Evolutionary conservation across 805 yeast genomes (phyloP).

Genomic region (Tetrapisispora arboricola): DNA sequence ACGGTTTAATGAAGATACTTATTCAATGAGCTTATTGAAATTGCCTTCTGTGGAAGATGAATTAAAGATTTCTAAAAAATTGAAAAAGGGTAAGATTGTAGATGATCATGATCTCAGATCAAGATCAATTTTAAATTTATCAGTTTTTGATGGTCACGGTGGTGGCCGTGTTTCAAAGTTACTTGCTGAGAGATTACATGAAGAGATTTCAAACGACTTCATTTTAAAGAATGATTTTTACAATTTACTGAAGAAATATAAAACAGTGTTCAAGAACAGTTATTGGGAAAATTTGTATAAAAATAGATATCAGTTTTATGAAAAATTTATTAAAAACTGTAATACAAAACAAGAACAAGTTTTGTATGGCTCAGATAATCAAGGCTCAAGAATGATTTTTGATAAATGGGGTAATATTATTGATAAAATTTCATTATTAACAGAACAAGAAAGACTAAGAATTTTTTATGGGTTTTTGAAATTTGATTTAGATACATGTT

Average conservation of each 20-base stretch:
- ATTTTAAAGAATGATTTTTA: constrained; percentile 29
- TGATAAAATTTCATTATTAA: constrained; percentile 27
- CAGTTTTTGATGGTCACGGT: constrained; percentile 92
- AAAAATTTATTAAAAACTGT: constrained; percentile 27
- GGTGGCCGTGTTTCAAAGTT: constrained; percentile 58
- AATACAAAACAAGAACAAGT: constrained; percentile 29
- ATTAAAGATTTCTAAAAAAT: constrained; percentile 11
- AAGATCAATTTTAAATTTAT: constrained; percentile 49
- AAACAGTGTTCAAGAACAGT: constrained; percentile 53
- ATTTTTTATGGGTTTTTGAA: constrained; percentile 21
- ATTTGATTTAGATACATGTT: constrained; percentile 25
- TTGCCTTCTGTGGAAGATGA: constrained; percentile 30
- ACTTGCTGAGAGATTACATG: constrained; percentile 43
- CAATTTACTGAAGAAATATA: constrained; percentile 44
- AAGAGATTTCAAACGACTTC: constrained; percentile 37
- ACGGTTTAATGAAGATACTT: constrained; percentile 70
- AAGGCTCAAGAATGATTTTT: constrained; percentile 28
- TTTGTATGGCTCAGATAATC: constrained; percentile 15
- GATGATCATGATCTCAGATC: constrained; percentile 14
- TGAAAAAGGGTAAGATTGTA: not conserved
- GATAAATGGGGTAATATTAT: constrained; percentile 29
- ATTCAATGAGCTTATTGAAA: constrained; percentile 51
- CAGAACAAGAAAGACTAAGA: constrained; percentile 24
- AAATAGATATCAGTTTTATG: constrained; percentile 30
- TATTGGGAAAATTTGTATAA: constrained; percentile 78